Base-by-base conservation (phyloP, 1,284 basidiomycete genomes). In the Apiotrichum siamense region DNA sequence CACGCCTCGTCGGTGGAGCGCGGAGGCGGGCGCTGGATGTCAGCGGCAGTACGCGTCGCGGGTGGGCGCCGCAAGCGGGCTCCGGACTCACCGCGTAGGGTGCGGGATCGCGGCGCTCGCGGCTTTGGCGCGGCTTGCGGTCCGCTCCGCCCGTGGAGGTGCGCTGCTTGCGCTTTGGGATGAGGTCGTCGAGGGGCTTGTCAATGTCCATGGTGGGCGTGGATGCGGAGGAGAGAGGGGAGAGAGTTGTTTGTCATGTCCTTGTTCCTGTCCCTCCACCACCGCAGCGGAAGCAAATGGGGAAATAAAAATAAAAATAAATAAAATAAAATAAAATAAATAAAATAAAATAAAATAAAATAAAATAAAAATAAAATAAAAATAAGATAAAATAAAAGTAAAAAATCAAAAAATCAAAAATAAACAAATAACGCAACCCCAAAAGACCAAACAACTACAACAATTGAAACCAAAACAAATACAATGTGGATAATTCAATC, bases 1-100 rank as follows among this genome's bases (percentile, higher is more conserved):
- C 74, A 75, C 47, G 64, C 63, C 11, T 70, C 67, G 13, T 70
- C 69, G 7, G 69, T 68, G 7, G 73, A 71, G 26, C 69, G 57
- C 11, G 68, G 64, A 21, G 72, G 65, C 4, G 74, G 74, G 43
- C 74, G 63, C 74, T 75, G 49, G 3, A n/a, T 13, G 39, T 26
- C 29, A 49, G 47, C 18, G 26, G n/a, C 13, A 18, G 24, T 38
- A 21, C 50, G 44, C n/a, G 27, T 35, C 7, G 12, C 7, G 18
- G 33, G 15, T 31, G 29, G 29, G 11, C 15, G 11, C 11, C 29
- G 23, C 23, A 29, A 46, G 11, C 20, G 31, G 29, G 38, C 31
- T 20, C n/a, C 23, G 6, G 26, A 48, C 63, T 29, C 35, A 73
- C 70, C 31, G 65, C 52, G 40, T 73, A 73, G 36, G 70, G 70